Conservation (phyloP, 805 yeast genomes). For the Maudiozyma serrabonitensis region DNA sequence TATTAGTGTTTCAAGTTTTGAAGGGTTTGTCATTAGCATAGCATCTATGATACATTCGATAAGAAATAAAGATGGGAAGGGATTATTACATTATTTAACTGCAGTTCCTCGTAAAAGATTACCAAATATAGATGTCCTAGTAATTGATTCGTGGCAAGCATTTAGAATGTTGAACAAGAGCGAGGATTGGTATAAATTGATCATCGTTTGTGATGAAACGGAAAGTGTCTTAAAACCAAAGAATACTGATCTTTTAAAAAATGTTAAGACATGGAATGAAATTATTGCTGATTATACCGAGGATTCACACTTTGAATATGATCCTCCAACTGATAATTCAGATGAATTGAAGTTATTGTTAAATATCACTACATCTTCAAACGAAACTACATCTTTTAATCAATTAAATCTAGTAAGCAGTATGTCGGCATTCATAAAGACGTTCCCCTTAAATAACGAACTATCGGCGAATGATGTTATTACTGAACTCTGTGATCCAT, state of each 20-base stretch:
- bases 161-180: constrained; percentile 16
- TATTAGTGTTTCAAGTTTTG: constrained; percentile 22
- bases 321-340: constrained; percentile 24
- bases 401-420: constrained; percentile 46
- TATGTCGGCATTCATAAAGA: constrained; percentile 38
- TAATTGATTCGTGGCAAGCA: constrained; percentile 24
- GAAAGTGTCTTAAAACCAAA: not conserved
- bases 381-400: constrained; percentile 32
- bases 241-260: not conserved
- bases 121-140: constrained; percentile 29
- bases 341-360: constrained; percentile 31
- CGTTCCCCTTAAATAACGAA: constrained; percentile 31
- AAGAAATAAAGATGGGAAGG: not conserved
- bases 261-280: constrained; percentile 22
- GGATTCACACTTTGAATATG: constrained; percentile 21
- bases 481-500: constrained; percentile 17
- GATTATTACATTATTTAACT: constrained; percentile 34
- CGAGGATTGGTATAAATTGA: constrained; percentile 23
- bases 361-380: constrained; percentile 15
- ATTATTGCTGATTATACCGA: constrained; percentile 8
- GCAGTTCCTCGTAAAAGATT: constrained; percentile 20
- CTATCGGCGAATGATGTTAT: constrained; percentile 25
- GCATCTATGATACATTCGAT: constrained; percentile 35
- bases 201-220: constrained; percentile 26
- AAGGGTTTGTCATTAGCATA: constrained; percentile 32